Evolutionary conservation across 75 land plant genomes (phyloP).

Genomic region (Selaginella tamariscina): DNA sequence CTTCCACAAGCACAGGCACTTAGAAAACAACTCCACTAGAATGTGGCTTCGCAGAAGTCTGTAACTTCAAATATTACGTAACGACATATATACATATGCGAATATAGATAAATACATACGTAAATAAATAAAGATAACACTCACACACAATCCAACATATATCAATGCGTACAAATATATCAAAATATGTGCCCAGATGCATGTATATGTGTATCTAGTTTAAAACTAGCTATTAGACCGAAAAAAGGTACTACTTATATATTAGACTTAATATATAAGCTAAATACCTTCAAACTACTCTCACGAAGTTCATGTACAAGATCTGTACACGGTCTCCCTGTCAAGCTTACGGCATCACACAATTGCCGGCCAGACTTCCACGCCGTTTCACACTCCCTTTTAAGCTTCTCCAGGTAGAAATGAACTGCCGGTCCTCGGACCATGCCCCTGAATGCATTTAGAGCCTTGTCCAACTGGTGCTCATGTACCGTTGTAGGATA

Average conservation of each 20-base stretch:
- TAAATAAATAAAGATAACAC: no score
- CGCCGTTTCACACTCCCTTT: constrained; percentile 64
- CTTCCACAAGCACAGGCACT: constrained; percentile 99
- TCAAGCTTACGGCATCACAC: constrained; percentile 94
- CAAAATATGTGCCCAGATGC: no score
- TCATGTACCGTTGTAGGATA: constrained; percentile 78
- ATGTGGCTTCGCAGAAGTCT: constrained; percentile 38
- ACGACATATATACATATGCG: no score
- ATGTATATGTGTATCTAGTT: no score
- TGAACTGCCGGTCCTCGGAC: constrained; percentile 88
- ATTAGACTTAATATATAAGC: no score
- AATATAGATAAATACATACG: no score
- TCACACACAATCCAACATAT: no score
- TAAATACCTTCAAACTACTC: background rate
- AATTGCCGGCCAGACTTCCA: constrained; percentile 88
- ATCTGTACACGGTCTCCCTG: constrained; percentile 82
- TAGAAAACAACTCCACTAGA: constrained; percentile 88
- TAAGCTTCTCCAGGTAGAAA: constrained; percentile 45
- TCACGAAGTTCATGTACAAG: constrained; percentile 36
- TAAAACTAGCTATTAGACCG: no score
- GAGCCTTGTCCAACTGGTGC: constrained; percentile 62
- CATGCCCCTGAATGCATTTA: constrained; percentile 52
- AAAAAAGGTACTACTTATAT: no score
- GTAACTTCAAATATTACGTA: no score
- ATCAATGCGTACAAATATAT: no score